These are phyloP conservation scores for Coix lacrymajobi DNA, from an alignment of 176 grass and related monocot species.

Conservation along the genomic window DNA sequence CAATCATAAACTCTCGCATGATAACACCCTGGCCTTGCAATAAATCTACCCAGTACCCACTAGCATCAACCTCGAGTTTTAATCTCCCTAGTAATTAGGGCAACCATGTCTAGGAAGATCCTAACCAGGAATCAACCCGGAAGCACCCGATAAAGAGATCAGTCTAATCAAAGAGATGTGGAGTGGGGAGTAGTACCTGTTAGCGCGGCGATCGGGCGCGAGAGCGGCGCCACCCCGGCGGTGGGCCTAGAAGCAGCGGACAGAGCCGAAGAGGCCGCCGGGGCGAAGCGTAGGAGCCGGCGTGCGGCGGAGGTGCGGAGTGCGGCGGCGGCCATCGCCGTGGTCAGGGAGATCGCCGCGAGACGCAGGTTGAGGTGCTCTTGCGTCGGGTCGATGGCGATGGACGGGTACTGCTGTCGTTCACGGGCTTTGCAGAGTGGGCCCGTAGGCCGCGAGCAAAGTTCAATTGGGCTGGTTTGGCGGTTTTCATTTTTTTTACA, in stretches of 20 bases:
- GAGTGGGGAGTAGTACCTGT: slow-evolving; percentile 24
- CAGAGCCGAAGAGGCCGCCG: slow-evolving; percentile 16
- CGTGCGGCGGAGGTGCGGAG: slow-evolving; percentile 52
- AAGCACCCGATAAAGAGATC: background rate
- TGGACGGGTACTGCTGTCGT: background rate
- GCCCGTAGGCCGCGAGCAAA: background rate
- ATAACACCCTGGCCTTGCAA: background rate
- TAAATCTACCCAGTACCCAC: background rate
- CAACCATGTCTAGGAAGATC: background rate
- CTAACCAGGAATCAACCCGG: background rate
- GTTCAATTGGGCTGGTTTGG: background rate
- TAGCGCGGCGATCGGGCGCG: slow-evolving; percentile 35
- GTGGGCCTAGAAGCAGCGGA: slow-evolving; percentile 24
- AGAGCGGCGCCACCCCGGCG: slow-evolving; percentile 13
- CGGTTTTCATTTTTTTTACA: background rate
- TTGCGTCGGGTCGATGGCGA: background rate
- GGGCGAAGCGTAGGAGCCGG: slow-evolving; percentile 29
- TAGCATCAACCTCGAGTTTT: background rate
- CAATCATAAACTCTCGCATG: background rate
- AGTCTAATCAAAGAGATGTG: slow-evolving; percentile 1
- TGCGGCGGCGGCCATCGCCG: slow-evolving; percentile 49
- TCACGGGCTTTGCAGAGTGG: background rate
- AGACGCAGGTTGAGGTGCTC: background rate
- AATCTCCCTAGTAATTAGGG: background rate
- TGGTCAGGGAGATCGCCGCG: slow-evolving; percentile 24